Evolutionary conservation across 73 alveolate species (phyloP), one percentile per base, ranked within the genome.

Genomic region (Uronychia binucleata): DNA sequence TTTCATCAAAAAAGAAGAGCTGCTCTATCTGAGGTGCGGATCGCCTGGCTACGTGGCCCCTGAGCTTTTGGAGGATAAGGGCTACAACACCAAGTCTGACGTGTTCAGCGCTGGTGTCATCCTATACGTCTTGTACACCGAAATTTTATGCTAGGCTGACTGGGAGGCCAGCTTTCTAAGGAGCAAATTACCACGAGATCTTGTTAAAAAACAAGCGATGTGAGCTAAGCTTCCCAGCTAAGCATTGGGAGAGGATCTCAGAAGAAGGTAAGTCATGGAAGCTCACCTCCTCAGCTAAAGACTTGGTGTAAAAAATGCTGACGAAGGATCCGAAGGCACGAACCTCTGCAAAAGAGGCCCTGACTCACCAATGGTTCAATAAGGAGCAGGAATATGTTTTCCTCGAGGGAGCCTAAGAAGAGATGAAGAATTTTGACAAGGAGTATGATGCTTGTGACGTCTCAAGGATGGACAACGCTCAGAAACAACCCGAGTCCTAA

Each of bases 1-100:
- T 1, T 94, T 80, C 82, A 81, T 93, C 26, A 86, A 81, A 58
- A 59, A 83, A 75, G 98, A 94, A 19, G 96, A 94, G 79, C 83
- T 88, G 33, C 91, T 96, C 86, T 85, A 34, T 76, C 93, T 92
- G 59, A 93, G 95, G 82, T 88, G 97, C 31, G 99, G 99, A 19
- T 92, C 99, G 0, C 99, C 99, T 19, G 98, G 97, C 34, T 96
- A 94, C 87, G 97, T 96, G 19, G 99, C 99, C 57, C 98, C 97
- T 19, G 99, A 96, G 86, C 86, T 96, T 1, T 87, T 96, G 32
- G 96, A 92, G 33, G 95, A 86, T 83, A 92, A 90, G 57, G 96
- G 97, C 25, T 96, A 96, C 88, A 91, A 88, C 79, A 87, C 88
- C 79, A 96, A 94, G 81, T 98, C 96, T 0, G 99, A 96, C 85